phyloP scores from a whole-genome alignment of 2,329 filamentous ascomycete genomes.

The Aspergillus sp. region DNA sequence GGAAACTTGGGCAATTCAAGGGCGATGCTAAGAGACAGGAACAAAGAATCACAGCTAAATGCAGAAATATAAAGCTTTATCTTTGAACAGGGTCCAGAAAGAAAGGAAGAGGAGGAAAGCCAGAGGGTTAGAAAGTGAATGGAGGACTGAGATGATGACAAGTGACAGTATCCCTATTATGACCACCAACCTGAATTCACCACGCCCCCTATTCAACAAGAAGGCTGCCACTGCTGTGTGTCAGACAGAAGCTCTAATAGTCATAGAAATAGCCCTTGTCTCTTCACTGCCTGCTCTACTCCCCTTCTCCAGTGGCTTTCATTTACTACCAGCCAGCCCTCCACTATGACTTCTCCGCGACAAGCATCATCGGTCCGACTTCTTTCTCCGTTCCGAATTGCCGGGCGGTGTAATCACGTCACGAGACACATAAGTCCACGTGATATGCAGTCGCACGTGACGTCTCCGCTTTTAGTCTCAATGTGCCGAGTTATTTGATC shows the following conservation, averaged over 20 bases:
- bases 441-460: background rate
- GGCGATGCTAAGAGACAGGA: background rate
- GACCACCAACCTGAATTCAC: background rate
- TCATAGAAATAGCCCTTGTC: background rate
- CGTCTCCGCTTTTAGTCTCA: background rate
- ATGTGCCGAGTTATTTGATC: too few species aligned
- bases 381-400: conserved; percentile 5
- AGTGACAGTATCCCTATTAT: background rate
- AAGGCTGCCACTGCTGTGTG: too few species aligned
- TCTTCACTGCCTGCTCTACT: background rate
- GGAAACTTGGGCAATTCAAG: background rate
- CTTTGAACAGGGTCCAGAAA: background rate
- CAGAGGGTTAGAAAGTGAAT: background rate
- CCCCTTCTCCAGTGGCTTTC: background rate
- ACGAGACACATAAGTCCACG: background rate
- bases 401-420: conserved; percentile 12
- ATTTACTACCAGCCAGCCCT: background rate
- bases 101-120: background rate
- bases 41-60: background rate
- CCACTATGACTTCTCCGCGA: background rate
- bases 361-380: background rate
- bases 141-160: background rate
- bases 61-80: background rate
- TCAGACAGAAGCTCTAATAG: too few species aligned
- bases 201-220: too few species aligned